Conservation (phyloP, 208 protist genomes). For the Kentomonas sorsogonicus region DNA sequence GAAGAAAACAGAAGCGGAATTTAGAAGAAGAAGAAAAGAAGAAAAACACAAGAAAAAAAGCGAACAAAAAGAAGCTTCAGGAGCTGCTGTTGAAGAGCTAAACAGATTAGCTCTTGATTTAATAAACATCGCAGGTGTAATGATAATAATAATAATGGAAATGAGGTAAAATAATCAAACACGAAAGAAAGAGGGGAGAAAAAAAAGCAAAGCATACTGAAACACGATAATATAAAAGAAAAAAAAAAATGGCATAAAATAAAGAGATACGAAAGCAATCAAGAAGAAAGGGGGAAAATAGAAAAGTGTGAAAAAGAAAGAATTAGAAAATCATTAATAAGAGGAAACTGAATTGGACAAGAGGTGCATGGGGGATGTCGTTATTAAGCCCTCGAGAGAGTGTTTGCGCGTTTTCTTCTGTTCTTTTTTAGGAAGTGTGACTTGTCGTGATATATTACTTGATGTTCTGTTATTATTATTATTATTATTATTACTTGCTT, state of each 20-base stretch:
- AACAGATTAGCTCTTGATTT: not conserved
- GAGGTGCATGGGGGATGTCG: not conserved
- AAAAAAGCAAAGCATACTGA: constrained; percentile 3
- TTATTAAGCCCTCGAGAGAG: not conserved
- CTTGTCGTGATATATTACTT: too few relatives aligned
- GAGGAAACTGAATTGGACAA: not conserved
- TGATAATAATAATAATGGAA: constrained; percentile 9
- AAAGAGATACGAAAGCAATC: not conserved
- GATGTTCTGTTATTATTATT: too few relatives aligned
- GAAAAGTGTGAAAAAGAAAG: not conserved
- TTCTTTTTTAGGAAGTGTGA: too few relatives aligned
- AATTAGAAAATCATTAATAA: not conserved
- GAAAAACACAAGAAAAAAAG: constrained; percentile 13
- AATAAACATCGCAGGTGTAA: not conserved
- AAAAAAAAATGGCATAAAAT: constrained; percentile 9
- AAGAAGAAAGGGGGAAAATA: not conserved
- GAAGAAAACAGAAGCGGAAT: constrained; percentile 13
- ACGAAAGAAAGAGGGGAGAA: constrained; percentile 3
- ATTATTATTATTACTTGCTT: constrained; percentile 3
- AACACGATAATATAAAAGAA: not conserved
- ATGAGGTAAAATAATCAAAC: not conserved
- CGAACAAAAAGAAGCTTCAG: constrained; percentile 15
- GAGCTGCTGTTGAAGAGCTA: not conserved
- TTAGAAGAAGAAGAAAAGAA: constrained; percentile 13
- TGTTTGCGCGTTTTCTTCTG: not conserved